Evolutionary conservation across 2,329 filamentous ascomycete genomes (phyloP).

Genomic region (Lachnellula arida): DNA sequence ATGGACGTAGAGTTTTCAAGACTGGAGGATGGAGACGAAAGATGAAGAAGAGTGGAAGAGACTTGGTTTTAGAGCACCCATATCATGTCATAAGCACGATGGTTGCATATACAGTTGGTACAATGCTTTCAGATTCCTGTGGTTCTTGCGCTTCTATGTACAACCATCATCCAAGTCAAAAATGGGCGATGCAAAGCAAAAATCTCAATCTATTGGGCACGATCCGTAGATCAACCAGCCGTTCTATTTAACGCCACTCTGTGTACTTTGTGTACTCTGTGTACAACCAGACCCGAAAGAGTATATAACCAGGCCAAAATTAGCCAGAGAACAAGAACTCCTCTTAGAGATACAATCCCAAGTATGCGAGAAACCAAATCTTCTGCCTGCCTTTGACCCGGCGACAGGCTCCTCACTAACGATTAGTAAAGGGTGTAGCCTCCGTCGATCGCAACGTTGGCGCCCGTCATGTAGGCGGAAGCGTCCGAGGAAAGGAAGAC

Average conservation of each 20-base stretch:
- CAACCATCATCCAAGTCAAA: too few species aligned
- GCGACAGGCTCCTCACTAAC: constrained; percentile 18
- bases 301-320: not conserved
- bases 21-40: too few species aligned
- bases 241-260: not conserved
- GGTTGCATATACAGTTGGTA: not conserved
- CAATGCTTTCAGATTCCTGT: too few species aligned
- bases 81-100: not conserved
- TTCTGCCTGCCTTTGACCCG: not conserved
- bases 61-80: too few species aligned
- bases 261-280: not conserved
- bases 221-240: not conserved
- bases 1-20: too few species aligned
- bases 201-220: not conserved
- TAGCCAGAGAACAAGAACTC: not conserved
- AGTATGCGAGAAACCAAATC: not conserved
- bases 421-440: constrained; percentile 31
- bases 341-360: constrained; percentile 1
- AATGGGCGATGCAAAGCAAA: not conserved
- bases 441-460: constrained; percentile 46
- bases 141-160: too few species aligned
- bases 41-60: too few species aligned
- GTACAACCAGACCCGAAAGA: not conserved
- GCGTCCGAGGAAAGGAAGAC: constrained; percentile 72
- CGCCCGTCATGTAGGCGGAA: constrained; percentile 71